Conservation (phyloP, 2,329 filamentous ascomycete genomes). For the Pseudogymnoascus sp. region DNA sequence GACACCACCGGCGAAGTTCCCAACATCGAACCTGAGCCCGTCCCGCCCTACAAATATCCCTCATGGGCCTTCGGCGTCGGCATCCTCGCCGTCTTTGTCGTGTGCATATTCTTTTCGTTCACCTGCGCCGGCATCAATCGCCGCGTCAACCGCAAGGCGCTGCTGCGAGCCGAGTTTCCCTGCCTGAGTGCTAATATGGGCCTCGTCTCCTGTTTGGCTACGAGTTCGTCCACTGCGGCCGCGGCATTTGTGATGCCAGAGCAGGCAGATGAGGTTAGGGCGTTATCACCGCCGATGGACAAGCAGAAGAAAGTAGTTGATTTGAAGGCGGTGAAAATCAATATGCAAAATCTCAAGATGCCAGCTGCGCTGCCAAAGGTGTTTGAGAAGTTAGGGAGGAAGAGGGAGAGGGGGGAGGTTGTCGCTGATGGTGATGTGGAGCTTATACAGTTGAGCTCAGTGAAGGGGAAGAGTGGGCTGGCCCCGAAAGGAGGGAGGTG, state of each 20-base stretch:
- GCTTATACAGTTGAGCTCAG: neutral
- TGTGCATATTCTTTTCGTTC: neutral
- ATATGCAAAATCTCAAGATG: neutral
- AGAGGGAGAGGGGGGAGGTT: neutral
- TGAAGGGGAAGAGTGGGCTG: conserved; percentile 1
- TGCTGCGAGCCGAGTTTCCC: neutral
- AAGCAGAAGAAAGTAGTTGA: neutral
- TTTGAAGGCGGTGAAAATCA: neutral
- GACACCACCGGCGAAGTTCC: neutral
- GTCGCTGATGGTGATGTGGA: neutral
- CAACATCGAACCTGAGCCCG: neutral
- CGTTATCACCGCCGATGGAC: neutral
- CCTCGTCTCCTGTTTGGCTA: neutral
- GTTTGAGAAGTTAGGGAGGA: neutral
- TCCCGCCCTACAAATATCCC: neutral
- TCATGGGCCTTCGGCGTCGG: neutral
- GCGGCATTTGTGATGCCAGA: neutral
- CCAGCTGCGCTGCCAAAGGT: neutral
- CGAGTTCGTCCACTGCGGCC: neutral
- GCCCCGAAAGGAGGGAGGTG: neutral
- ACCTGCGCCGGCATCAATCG: neutral
- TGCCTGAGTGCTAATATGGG: neutral
- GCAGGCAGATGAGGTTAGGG: neutral
- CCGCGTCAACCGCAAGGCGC: neutral
- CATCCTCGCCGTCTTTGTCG: neutral